phyloP scores from a whole-genome alignment of 2,329 filamentous ascomycete species.

The Lasiodiplodia sp. region DNA sequence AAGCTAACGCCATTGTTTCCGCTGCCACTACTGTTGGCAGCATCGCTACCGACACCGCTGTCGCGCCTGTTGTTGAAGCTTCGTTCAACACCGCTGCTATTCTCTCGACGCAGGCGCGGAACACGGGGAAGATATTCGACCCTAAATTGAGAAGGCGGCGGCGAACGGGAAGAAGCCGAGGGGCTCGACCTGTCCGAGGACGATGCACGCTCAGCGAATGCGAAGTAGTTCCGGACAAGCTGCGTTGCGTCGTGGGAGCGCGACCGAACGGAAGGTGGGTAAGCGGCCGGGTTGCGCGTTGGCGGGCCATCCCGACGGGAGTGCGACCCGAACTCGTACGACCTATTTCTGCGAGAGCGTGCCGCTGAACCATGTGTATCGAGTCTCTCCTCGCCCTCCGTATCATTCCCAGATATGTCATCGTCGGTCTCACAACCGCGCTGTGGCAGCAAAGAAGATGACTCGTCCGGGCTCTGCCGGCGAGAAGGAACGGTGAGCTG shows the following conservation, averaged over 20 bases:
- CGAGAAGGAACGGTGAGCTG: conserved; percentile 48
- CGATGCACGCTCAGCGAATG: conserved; percentile 18
- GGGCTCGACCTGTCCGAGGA: neutral
- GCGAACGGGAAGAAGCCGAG: neutral
- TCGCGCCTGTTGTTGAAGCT: conserved; percentile 18
- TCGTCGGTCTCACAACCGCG: conserved; percentile 60
- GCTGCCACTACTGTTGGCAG: neutral
- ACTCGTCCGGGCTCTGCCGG: conserved; percentile 52
- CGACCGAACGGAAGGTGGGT: conserved; percentile 40
- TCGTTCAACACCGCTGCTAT: conserved; percentile 15
- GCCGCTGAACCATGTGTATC: conserved; percentile 21
- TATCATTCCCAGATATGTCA: conserved; percentile 35
- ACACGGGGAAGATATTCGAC: neutral
- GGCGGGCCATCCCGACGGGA: conserved; percentile 35
- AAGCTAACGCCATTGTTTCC: neutral
- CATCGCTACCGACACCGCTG: conserved; percentile 9
- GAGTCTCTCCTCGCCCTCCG: conserved; percentile 2
- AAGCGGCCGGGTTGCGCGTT: conserved; percentile 37
- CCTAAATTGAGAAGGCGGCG: neutral
- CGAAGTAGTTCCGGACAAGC: conserved; percentile 42
- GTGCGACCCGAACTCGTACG: conserved; percentile 31
- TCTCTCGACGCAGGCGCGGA: conserved; percentile 3
- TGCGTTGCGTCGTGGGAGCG: conserved; percentile 39
- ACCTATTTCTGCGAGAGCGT: conserved; percentile 3
- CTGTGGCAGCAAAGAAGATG: conserved; percentile 42